These are phyloP conservation scores for Beauveria caledonica DNA, from an alignment of 2,329 filamentous ascomycete species.

Conservation along the genomic window DNA sequence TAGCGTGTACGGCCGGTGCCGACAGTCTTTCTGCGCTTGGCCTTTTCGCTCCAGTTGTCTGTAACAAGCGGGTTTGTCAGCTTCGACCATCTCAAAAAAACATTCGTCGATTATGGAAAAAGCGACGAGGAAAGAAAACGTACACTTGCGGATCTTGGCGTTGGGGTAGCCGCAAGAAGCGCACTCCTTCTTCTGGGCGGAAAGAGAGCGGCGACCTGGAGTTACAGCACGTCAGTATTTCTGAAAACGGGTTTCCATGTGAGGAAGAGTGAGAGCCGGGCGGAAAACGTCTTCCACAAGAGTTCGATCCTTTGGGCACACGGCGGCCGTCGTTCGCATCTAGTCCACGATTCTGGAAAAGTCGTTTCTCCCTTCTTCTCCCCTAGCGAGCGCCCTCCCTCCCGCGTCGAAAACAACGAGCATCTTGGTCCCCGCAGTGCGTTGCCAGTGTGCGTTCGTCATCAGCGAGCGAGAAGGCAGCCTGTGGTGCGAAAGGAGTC, in stretches of 20 bases:
- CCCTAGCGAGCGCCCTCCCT: background rate
- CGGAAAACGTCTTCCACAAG: background rate
- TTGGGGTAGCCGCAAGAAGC: slow-evolving; percentile 90
- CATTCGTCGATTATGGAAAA: too few species aligned
- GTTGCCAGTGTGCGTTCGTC: background rate
- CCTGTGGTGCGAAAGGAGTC: too few species aligned
- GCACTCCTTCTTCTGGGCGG: slow-evolving; percentile 99
- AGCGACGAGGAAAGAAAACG: slow-evolving; percentile 35
- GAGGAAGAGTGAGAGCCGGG: too few species aligned
- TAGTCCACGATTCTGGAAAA: background rate
- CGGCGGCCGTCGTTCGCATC: background rate
- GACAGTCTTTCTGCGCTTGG: slow-evolving; percentile 99
- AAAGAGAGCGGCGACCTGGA: slow-evolving; percentile 86
- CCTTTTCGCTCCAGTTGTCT: slow-evolving; percentile 99
- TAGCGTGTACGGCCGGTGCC: slow-evolving; percentile 94
- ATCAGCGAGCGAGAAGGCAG: background rate
- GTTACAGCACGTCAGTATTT: slow-evolving; percentile 11
- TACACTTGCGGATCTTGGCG: slow-evolving; percentile 98
- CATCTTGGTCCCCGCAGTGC: too few species aligned
- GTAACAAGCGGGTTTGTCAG: slow-evolving; percentile 16
- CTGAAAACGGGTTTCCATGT: background rate
- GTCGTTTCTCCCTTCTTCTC: background rate
- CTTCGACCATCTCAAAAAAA: background rate
- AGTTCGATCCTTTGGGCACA: background rate
- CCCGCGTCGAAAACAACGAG: background rate